Evolutionary conservation across 148 eudicot species (phyloP), one percentile per base, ranked within the genome.

Genomic region (Rhododendron kiyosumense): DNA sequence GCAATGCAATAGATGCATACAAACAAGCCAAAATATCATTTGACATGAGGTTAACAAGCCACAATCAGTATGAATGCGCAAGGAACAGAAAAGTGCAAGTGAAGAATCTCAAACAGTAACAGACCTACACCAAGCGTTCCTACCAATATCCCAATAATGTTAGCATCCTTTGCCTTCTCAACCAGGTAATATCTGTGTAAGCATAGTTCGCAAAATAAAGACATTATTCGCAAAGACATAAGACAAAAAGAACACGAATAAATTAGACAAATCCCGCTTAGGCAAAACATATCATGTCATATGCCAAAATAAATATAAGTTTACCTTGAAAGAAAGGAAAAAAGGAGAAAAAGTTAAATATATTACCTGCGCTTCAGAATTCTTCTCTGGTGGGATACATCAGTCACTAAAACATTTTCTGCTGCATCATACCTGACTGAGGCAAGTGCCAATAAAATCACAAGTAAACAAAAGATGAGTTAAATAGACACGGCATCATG

Each of bases 111-210:
- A 81, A 48, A 41, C 67, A 85, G 24, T 51, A 80, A 73, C 81
- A 86, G 91, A 96, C 99, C 99, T 89, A 94, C 98, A 86, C 98
- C 99, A 85, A 96, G 99, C 46, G 99, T 96, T 81, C 99, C 99
- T 38, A 96, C 98, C 94, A 96, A 88, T 76, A 96, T 95, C 45
- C 98, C 99, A 85, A 96, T 91, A 86, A 96, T 93, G 79, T 92
- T 91, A 71, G 99, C 99, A 93, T 96, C 99, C 93, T 95, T 96
- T 57, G 99, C 98, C 90, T 96, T 96, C 89, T 96, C 99, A 83
- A 96, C 97, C 71, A 96, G 91, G 88, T 93, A 96, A 93, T 96
- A 96, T 88, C 99, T 96, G 94, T 83, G 90, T 81, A 87, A 82
- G 15, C 48, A 82, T 87, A 41, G 26, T 84, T 82, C 15, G 14